phyloP scores from a whole-genome alignment of 1,284 basidiomycete species.

The Pseudozyma hubeiensis region DNA sequence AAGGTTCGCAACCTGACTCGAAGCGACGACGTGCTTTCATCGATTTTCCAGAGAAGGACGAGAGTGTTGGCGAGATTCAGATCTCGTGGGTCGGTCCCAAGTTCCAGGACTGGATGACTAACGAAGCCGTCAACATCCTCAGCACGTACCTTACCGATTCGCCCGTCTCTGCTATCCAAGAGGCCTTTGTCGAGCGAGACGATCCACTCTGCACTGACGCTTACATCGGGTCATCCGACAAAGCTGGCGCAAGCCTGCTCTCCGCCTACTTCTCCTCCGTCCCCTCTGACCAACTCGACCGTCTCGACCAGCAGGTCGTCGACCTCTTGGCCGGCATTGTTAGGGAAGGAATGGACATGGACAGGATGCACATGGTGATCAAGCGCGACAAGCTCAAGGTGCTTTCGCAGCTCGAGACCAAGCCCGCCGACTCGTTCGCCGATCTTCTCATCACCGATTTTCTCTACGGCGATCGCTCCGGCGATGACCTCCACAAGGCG shows the following conservation, averaged over 20 bases:
- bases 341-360: constrained; percentile 86
- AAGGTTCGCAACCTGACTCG: constrained; percentile 33
- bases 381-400: constrained; percentile 85
- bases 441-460: constrained; percentile 77
- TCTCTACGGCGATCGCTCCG: constrained; percentile 86
- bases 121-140: constrained; percentile 86
- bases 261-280: constrained; percentile 85
- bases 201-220: constrained; percentile 87
- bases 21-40: constrained; percentile 74
- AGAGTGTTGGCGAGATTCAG: constrained; percentile 87
- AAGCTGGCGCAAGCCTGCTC: constrained; percentile 76
- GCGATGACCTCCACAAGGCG: constrained; percentile 79
- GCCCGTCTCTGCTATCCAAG: constrained; percentile 87
- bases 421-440: constrained; percentile 72
- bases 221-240: constrained; percentile 82
- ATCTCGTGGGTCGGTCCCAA: constrained; percentile 84
- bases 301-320: constrained; percentile 79
- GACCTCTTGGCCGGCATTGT: constrained; percentile 80
- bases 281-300: constrained; percentile 81
- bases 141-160: constrained; percentile 83
- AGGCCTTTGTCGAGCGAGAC: constrained; percentile 92
- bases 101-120: constrained; percentile 79
- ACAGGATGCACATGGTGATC: constrained; percentile 87
- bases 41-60: constrained; percentile 98
- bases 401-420: constrained; percentile 69